Evolutionary conservation across 2,329 filamentous ascomycete genomes (phyloP).

Genomic region (Epichloe scottii): DNA sequence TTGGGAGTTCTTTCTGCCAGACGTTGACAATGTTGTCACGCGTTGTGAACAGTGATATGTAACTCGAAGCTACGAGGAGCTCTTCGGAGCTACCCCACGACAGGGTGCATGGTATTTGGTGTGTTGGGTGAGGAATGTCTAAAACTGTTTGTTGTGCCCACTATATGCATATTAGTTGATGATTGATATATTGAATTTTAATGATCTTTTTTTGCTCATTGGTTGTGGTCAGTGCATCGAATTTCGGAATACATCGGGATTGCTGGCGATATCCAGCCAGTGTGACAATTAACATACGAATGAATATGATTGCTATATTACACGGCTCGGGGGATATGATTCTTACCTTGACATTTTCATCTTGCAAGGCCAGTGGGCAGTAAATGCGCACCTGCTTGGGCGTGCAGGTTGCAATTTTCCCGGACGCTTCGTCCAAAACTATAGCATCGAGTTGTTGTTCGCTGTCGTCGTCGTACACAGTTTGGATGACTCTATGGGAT

Average conservation of each 20-base stretch:
- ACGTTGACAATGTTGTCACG: conserved; percentile 38
- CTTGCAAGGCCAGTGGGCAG: conserved; percentile 55
- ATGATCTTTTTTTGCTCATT: too few relatives aligned
- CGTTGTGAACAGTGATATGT: conserved; percentile 55
- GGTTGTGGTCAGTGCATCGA: too few relatives aligned
- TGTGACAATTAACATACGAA: too few relatives aligned
- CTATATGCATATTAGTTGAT: conserved; percentile 24
- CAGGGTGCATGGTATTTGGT: conserved; percentile 34
- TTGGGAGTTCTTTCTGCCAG: conserved; percentile 68
- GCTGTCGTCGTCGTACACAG: conserved; percentile 71
- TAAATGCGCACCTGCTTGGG: conserved; percentile 60
- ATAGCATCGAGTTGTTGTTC: conserved; percentile 57
- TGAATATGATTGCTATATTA: not conserved
- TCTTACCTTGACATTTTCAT: conserved; percentile 60
- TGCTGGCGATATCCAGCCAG: too few relatives aligned
- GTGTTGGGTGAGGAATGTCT: conserved; percentile 22
- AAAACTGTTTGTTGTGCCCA: conserved; percentile 55
- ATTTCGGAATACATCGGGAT: too few relatives aligned
- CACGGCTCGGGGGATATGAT: not conserved
- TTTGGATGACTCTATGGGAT: conserved; percentile 67
- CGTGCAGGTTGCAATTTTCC: conserved; percentile 72
- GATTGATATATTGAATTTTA: not conserved
- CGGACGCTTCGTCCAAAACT: conserved; percentile 66
- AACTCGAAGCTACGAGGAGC: conserved; percentile 62
- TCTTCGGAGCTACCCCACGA: conserved; percentile 87